These are phyloP conservation scores for Collybia sp. DNA, from an alignment of 768 basidiomycete species.

Conservation along the genomic window DNA sequence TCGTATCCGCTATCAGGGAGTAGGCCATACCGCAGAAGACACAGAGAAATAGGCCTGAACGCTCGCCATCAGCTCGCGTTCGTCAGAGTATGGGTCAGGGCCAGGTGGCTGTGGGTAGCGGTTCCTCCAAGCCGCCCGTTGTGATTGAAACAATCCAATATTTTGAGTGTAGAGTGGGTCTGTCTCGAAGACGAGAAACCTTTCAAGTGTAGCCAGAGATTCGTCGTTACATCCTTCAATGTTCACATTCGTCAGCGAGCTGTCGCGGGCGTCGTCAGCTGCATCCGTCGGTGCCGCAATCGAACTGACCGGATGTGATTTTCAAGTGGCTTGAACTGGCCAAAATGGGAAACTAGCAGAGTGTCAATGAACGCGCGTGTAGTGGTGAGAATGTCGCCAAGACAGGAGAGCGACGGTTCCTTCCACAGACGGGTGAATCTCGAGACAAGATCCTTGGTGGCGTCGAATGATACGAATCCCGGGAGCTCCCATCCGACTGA, in stretches of 20 bases:
- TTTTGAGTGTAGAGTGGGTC: slow-evolving; percentile 32
- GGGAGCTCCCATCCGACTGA: slow-evolving; percentile 34
- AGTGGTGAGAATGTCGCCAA: slow-evolving; percentile 16
- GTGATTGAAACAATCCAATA: slow-evolving; percentile 9
- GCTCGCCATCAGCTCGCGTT: slow-evolving; percentile 47
- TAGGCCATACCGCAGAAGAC: slow-evolving; percentile 41
- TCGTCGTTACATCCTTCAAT: slow-evolving; percentile 12
- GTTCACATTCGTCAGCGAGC: slow-evolving; percentile 4
- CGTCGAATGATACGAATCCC: slow-evolving; percentile 28
- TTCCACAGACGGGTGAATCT: slow-evolving; percentile 23
- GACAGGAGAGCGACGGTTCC: slow-evolving; percentile 21
- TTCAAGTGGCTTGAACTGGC: slow-evolving; percentile 22
- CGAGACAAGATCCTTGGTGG: slow-evolving; percentile 20
- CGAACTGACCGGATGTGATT: slow-evolving; percentile 18
- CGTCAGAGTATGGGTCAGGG: slow-evolving; percentile 24
- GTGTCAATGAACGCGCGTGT: slow-evolving; percentile 10
- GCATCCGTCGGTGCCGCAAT: neutral
- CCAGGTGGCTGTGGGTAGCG: neutral
- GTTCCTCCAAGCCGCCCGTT: slow-evolving; percentile 16
- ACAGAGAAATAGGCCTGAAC: slow-evolving; percentile 55
- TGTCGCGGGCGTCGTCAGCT: neutral
- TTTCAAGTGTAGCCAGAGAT: slow-evolving; percentile 19
- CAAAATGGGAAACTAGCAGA: slow-evolving; percentile 21
- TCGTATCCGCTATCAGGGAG: neutral
- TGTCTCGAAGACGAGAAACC: slow-evolving; percentile 32